Percentiles rank a stretch among this genome's conserved stretches.
Conservation (phyloP, 2,329 filamentous ascomycete genomes). For the Lachnellula cervina region DNA sequence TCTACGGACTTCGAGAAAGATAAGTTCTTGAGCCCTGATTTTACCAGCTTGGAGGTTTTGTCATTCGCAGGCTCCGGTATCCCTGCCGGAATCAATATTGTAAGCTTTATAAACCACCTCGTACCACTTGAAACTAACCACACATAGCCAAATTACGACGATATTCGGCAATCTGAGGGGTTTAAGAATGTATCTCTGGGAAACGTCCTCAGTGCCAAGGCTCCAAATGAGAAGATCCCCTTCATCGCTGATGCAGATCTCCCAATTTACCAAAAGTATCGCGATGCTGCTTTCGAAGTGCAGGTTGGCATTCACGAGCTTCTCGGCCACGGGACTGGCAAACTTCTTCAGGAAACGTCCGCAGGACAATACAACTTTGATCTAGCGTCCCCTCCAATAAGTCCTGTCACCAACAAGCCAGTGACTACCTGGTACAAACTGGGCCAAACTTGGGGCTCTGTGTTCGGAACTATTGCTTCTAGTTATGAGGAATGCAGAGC, state of each 20-base stretch:
- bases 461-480: slow-evolving; percentile 82
- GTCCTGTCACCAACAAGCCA: slow-evolving; percentile 71
- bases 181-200: slow-evolving; percentile 94
- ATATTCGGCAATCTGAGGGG: slow-evolving; percentile 74
- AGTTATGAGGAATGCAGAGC: slow-evolving; percentile 94
- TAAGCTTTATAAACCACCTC: slow-evolving; percentile 22
- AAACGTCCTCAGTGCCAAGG: slow-evolving; percentile 87
- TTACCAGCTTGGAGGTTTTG: slow-evolving; percentile 88
- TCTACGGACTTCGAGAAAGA: slow-evolving; percentile 87
- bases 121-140: slow-evolving; percentile 20
- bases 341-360: slow-evolving; percentile 83
- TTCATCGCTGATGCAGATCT: slow-evolving; percentile 80
- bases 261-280: slow-evolving; percentile 72
- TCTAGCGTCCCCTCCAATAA: slow-evolving; percentile 71
- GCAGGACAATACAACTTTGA: slow-evolving; percentile 87
- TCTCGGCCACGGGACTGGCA: slow-evolving; percentile 84
- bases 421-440: slow-evolving; percentile 88
- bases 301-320: slow-evolving; percentile 95
- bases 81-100: slow-evolving; percentile 62
- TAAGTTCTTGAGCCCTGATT: slow-evolving; percentile 90
- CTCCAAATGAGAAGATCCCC: slow-evolving; percentile 85
- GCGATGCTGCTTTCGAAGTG: slow-evolving; percentile 86
- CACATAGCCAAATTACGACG: slow-evolving; percentile 60
- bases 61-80: slow-evolving; percentile 67
- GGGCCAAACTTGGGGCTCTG: slow-evolving; percentile 89